These are phyloP conservation scores for Dittrichia graveolens DNA, from an alignment of 129 eudicot species.

Conservation along the genomic window DNA sequence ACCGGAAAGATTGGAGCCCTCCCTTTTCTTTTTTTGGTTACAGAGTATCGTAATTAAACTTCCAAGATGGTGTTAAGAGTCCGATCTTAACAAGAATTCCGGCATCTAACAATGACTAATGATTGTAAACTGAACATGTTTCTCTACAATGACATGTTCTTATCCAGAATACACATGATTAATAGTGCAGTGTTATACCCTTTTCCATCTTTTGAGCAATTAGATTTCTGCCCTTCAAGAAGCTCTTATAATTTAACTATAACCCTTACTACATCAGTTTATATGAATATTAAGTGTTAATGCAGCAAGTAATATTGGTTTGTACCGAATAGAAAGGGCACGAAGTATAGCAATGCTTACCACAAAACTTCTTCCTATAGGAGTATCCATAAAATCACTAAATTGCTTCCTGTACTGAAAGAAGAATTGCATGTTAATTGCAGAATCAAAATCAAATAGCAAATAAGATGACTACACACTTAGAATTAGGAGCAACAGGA, in stretches of 20 bases:
- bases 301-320: not conserved
- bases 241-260: not conserved
- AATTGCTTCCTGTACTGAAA: conserved; percentile 89
- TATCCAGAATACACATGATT: not conserved
- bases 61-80: not conserved
- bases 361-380: conserved; percentile 66
- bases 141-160: not conserved
- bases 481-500: not conserved
- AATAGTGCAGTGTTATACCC: not conserved
- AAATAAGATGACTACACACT: not conserved
- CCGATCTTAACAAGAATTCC: not conserved
- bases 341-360: conserved; percentile 47
- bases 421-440: not conserved
- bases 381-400: conserved; percentile 62
- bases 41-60: not conserved
- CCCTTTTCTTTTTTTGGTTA: not conserved
- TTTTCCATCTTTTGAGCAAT: not conserved
- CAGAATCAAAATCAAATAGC: not conserved
- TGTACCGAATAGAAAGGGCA: not conserved
- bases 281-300: not conserved
- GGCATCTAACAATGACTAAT: not conserved
- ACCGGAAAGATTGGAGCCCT: not conserved
- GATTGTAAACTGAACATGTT: not conserved
- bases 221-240: not conserved
- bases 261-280: not conserved